A percentile compares a stretch with the other conserved stretches of the same genome.
Evolutionary conservation across 129 eudicot species (phyloP).

Genomic region (Saposhnikovia divaricata): DNA sequence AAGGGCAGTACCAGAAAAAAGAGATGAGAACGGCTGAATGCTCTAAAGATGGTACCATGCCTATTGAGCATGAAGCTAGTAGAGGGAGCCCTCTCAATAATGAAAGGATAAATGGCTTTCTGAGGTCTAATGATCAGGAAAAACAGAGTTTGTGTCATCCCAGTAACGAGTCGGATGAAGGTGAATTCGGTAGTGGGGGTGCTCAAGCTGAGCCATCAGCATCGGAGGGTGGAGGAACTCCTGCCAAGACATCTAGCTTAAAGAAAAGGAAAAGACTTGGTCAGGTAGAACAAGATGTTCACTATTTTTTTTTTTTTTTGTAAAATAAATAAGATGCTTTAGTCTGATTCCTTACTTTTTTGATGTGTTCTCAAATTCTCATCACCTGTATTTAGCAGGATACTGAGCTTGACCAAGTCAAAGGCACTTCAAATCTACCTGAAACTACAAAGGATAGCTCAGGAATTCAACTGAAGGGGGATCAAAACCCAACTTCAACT

Average conservation of each 20-base stretch:
- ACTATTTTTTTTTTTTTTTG: not conserved
- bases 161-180: slow-evolving; percentile 48
- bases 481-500: slow-evolving; percentile 37
- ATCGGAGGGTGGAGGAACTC: slow-evolving; percentile 23
- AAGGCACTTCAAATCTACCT: slow-evolving; percentile 32
- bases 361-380: not conserved
- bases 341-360: not conserved
- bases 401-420: slow-evolving; percentile 36
- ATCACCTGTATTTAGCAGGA: slow-evolving; percentile 30
- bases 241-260: slow-evolving; percentile 40
- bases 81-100: slow-evolving; percentile 40
- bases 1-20: slow-evolving; percentile 21
- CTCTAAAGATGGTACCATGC: slow-evolving; percentile 33
- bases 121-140: slow-evolving; percentile 33
- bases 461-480: slow-evolving; percentile 47
- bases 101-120: slow-evolving; percentile 26
- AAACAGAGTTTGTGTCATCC: slow-evolving; percentile 45
- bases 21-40: slow-evolving; percentile 29
- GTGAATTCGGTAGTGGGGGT: slow-evolving; percentile 46
- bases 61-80: slow-evolving; percentile 27
- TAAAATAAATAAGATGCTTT: not conserved
- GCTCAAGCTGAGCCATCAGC: slow-evolving; percentile 36
- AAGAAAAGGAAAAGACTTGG: slow-evolving; percentile 72
- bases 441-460: slow-evolving; percentile 26
- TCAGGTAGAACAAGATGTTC: slow-evolving; percentile 41